Evolutionary conservation across 352 stramenopile species (phyloP), one percentile per base, ranked within the genome.

Genomic region (Chrysophaeum taylorii): DNA sequence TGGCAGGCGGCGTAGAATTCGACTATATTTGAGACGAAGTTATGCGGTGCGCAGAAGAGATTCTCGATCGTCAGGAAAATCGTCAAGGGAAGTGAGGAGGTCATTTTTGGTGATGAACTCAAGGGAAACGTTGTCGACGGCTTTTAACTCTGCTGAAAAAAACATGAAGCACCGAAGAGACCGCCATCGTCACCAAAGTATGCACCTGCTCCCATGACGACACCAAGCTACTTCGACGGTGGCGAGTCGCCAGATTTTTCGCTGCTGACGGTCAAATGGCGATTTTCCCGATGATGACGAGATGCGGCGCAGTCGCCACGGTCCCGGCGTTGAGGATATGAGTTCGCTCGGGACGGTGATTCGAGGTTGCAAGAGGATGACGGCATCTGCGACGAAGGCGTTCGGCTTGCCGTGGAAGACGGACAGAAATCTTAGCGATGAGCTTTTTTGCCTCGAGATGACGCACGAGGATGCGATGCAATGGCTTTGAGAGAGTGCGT

Each of bases 41-140:
- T 53, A 23, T 23, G 43, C 43, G 43, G 23, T 53, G 23, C n/a
- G 43, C 23, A 53, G 43, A 23, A 53, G 43, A 53, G n/a, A n/a
- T n/a, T 53, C n/a, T 23, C 43, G 23, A 53, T 53, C 43, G 43
- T n/a, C 72, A 68, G 9, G 57, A 67, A 41, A 33, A 57, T 37
- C 16, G 27, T 29, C n/a, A 38, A 64, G 16, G 39, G 25, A 37
- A 52, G 38, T 43, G 67, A 38, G 27, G 21, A 45, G 33, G 39
- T 57, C 45, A 5, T 57, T 5, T 5, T 25, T 12, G 45, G 9
- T 57, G 45, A 57, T 5, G 45, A 27, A 25, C 45, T 57, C 18
- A 5, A 57, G 45, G n/a, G n/a, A n/a, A n/a, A n/a, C n/a, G n/a
- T n/a, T n/a, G n/a, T n/a, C n/a, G n/a, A n/a, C n/a, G n/a, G n/a